A percentile compares a stretch with the other conserved stretches of the same genome.
These are phyloP conservation scores for Crucibulum parvulum DNA, from an alignment of 1,284 basidiomycete genomes.

Conservation along the genomic window DNA sequence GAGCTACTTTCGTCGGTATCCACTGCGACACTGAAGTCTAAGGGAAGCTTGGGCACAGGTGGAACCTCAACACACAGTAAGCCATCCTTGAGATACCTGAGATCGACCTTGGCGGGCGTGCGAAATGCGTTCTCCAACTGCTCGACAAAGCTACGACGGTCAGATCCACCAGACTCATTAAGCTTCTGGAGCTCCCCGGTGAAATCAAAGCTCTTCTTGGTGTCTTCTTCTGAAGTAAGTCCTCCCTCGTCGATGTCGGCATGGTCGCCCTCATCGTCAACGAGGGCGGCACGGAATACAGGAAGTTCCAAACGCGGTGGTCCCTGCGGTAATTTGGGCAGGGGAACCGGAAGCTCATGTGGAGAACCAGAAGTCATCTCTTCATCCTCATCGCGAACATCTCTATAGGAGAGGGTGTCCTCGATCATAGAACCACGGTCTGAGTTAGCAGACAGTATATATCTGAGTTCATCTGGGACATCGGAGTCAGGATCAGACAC, in stretches of 20 bases:
- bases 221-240: constrained; percentile 60
- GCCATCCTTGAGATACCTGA: constrained; percentile 49
- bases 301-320: constrained; percentile 30
- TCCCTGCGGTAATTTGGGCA: constrained; percentile 11
- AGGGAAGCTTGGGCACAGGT: constrained; percentile 46
- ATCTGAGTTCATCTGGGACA: constrained; percentile 76
- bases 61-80: constrained; percentile 50
- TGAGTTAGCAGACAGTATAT: constrained; percentile 59
- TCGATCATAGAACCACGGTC: constrained; percentile 46
- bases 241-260: constrained; percentile 53
- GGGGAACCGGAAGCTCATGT: neutral
- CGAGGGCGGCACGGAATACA: constrained; percentile 51
- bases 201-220: constrained; percentile 86
- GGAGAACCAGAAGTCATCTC: neutral
- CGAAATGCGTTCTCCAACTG: constrained; percentile 81
- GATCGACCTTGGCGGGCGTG: constrained; percentile 71
- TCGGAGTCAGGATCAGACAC: constrained; percentile 73
- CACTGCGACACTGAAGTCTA: constrained; percentile 12
- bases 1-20: constrained; percentile 12
- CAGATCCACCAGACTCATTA: constrained; percentile 71
- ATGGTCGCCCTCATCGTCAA: constrained; percentile 52
- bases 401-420: constrained; percentile 50
- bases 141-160: constrained; percentile 82
- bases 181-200: constrained; percentile 79
- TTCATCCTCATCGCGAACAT: constrained; percentile 1